Conservation (phyloP, 2,329 filamentous ascomycete genomes). For the Zalaria sp. region DNA sequence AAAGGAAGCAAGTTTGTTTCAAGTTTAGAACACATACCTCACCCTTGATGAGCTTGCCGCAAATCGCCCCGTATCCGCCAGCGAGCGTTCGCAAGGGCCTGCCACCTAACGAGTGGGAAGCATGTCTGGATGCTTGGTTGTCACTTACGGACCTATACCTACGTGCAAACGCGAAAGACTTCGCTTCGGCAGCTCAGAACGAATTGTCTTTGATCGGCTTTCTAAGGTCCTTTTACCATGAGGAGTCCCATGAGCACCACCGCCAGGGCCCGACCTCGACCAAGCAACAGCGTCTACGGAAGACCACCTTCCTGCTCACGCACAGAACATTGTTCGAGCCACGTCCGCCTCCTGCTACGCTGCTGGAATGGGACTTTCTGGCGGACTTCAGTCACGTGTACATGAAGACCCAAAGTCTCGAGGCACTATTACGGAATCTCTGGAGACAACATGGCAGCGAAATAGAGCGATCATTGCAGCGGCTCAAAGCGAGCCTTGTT, state of each 20-base stretch:
- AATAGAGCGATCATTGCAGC: constrained; percentile 42
- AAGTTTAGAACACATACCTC: too few species aligned
- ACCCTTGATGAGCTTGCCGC: constrained; percentile 40
- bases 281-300: constrained; percentile 41
- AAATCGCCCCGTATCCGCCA: constrained; percentile 66
- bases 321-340: constrained; percentile 40
- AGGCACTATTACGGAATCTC: constrained; percentile 32
- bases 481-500: constrained; percentile 48
- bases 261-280: constrained; percentile 1
- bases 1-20: too few species aligned
- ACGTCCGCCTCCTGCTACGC: constrained; percentile 23
- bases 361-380: constrained; percentile 55
- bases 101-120: constrained; percentile 58
- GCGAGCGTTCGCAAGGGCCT: constrained; percentile 52
- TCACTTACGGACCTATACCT: constrained; percentile 53
- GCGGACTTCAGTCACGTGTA: constrained; percentile 55
- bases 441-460: constrained; percentile 37
- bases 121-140: constrained; percentile 64
- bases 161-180: constrained; percentile 45
- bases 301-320: constrained; percentile 49
- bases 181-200: constrained; percentile 28
- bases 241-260: constrained; percentile 17
- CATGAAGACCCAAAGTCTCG: constrained; percentile 45
- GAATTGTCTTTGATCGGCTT: constrained; percentile 50
- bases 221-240: constrained; percentile 50